Conservation (phyloP, 2,329 filamentous ascomycete species). For the Ophiostoma sp. region DNA sequence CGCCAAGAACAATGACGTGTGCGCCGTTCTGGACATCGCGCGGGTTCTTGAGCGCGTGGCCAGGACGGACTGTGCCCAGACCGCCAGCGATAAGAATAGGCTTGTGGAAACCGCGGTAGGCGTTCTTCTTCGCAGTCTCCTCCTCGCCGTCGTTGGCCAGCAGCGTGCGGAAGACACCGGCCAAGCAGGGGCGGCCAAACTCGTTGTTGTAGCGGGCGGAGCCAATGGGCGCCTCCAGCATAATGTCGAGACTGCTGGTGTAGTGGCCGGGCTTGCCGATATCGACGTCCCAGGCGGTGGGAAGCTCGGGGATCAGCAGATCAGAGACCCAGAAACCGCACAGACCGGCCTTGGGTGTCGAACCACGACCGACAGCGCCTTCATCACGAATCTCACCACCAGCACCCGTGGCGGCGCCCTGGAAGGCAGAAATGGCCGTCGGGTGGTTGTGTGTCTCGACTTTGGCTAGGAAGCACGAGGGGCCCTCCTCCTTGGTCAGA, state of each 20-base stretch:
- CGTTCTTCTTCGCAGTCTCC: constrained; percentile 43
- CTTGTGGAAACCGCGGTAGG: constrained; percentile 92
- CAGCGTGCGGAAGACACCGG: constrained; percentile 89
- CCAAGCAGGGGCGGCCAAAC: constrained; percentile 85
- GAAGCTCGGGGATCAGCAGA: constrained; percentile 79
- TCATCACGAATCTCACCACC: constrained; percentile 96
- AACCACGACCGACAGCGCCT: constrained; percentile 89
- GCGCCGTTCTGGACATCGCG: constrained; percentile 81
- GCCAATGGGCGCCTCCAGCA: constrained; percentile 95
- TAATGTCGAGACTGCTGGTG: constrained; percentile 91
- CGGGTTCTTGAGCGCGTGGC: constrained; percentile 84
- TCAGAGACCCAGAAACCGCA: constrained; percentile 95
- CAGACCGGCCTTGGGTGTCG: constrained; percentile 87
- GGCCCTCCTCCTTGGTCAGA: constrained; percentile 79
- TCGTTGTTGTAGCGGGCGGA: constrained; percentile 97
- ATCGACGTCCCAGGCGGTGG: constrained; percentile 86
- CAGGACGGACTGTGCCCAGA: constrained; percentile 85
- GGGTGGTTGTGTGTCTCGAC: constrained; percentile 98
- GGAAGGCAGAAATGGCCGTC: constrained; percentile 89
- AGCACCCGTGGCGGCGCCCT: constrained; percentile 90
- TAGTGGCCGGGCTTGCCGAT: constrained; percentile 89
- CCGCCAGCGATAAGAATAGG: constrained; percentile 98
- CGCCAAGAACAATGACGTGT: constrained; percentile 87
- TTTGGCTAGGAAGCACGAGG: constrained; percentile 73
- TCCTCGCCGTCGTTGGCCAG: constrained; percentile 63